Percentiles rank a stretch among this genome's conserved stretches.
Conservation (phyloP, 345 rosid genomes). For the Combretum micranthum region DNA sequence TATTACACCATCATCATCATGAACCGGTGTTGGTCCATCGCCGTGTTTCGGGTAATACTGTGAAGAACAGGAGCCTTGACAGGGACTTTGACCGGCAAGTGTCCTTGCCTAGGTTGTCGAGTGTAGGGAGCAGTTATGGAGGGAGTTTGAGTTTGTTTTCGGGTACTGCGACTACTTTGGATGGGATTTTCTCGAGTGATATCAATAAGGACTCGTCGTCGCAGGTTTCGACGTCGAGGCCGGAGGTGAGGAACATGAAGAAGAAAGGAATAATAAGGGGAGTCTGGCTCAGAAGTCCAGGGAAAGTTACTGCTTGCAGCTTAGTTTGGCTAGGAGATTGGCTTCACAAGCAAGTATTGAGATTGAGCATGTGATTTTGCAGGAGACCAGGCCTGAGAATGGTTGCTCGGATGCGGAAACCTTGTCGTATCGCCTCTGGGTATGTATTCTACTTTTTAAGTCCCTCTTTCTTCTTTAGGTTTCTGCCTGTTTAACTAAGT, state of each 20-base stretch:
- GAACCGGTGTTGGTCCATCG: too few relatives aligned
- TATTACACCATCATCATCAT: constrained; percentile 5
- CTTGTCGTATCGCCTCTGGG: constrained; percentile 89
- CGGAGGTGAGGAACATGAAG: constrained; percentile 31
- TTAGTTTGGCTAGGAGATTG: constrained; percentile 68
- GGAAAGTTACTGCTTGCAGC: constrained; percentile 70
- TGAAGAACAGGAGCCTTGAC: constrained; percentile 35
- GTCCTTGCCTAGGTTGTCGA: constrained; percentile 68
- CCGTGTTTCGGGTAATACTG: constrained; percentile 10
- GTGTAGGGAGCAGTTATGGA: constrained; percentile 64
- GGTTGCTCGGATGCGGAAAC: constrained; percentile 35
- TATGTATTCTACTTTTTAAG: constrained; percentile 30
- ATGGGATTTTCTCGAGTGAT: constrained; percentile 48
- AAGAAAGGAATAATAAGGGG: constrained; percentile 21
- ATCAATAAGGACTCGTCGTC: constrained; percentile 35
- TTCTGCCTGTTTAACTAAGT: too few relatives aligned
- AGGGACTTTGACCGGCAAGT: constrained; percentile 53
- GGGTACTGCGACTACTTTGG: constrained; percentile 65
- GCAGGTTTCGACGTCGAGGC: constrained; percentile 23
- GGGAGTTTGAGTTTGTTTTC: constrained; percentile 90
- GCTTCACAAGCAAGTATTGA: constrained; percentile 53
- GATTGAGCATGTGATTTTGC: constrained; percentile 31
- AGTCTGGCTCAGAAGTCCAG: constrained; percentile 34
- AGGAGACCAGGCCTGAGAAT: constrained; percentile 20
- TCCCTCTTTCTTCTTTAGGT: background rate